A percentile compares a stretch with the other conserved stretches of the same genome.
Evolutionary conservation across 352 stramenopile species (phyloP).

Genomic region (Pythium oligandrum): DNA sequence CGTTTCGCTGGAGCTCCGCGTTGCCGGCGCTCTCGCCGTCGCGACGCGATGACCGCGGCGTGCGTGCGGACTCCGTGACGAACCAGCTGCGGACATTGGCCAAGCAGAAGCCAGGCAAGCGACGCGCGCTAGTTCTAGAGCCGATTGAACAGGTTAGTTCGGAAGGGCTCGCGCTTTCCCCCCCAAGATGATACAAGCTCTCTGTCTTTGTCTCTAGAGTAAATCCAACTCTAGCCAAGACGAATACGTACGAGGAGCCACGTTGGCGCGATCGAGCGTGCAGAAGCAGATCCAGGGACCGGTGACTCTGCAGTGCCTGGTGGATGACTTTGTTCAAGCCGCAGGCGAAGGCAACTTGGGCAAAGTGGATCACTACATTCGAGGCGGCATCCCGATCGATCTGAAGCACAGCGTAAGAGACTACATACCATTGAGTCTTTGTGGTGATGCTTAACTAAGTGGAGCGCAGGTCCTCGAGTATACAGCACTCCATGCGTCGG

Average conservation of each 20-base stretch:
- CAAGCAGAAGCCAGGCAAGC: slow-evolving; percentile 28
- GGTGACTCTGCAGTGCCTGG: slow-evolving; percentile 40
- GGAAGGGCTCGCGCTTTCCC: too few species aligned
- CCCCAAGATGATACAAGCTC: too few species aligned
- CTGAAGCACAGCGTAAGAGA: slow-evolving; percentile 38
- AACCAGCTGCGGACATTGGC: slow-evolving; percentile 29
- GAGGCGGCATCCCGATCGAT: slow-evolving; percentile 47
- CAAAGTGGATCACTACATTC: slow-evolving; percentile 48
- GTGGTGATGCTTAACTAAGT: neutral
- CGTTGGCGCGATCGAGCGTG: slow-evolving; percentile 6
- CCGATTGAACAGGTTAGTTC: slow-evolving; percentile 11
- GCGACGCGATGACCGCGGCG: slow-evolving; percentile 20
- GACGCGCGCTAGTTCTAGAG: slow-evolving; percentile 12
- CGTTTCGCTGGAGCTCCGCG: too few species aligned
- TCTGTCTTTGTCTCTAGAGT: too few species aligned
- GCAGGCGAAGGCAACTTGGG: slow-evolving; percentile 28
- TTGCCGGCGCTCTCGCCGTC: slow-evolving; percentile 3
- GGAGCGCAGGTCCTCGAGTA: slow-evolving; percentile 35
- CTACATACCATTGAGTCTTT: neutral
- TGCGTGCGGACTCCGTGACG: slow-evolving; percentile 41
- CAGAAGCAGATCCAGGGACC: slow-evolving; percentile 47
- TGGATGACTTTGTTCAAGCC: slow-evolving; percentile 57
- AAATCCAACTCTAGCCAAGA: too few species aligned
- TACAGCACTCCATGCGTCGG: slow-evolving; percentile 43
- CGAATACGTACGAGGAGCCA: too few species aligned